phyloP scores from a whole-genome alignment of 148 eudicot species.

The Rhododendron molle region DNA sequence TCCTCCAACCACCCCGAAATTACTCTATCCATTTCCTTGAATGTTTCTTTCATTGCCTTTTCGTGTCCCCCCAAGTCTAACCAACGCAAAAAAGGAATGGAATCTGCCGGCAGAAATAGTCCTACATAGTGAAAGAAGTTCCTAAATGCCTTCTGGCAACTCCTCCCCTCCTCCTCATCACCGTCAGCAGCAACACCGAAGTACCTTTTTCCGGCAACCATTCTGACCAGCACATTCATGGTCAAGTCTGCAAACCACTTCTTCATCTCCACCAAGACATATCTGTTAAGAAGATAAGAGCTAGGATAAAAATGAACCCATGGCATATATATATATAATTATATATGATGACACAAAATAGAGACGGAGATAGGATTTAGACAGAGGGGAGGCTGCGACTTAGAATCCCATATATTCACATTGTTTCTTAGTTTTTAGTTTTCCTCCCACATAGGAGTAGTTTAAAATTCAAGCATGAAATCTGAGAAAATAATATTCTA shows the following conservation, averaged over 20 bases:
- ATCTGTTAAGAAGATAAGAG: neutral
- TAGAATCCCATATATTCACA: too few relatives aligned
- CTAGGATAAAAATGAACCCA: neutral
- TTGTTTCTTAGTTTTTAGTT: too few relatives aligned
- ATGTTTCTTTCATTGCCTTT: slow-evolving; percentile 11
- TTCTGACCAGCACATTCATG: slow-evolving; percentile 4
- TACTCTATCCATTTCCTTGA: neutral
- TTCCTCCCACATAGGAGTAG: too few relatives aligned
- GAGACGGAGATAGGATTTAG: too few relatives aligned
- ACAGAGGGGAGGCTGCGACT: too few relatives aligned
- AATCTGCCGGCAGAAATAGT: neutral
- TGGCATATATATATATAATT: too few relatives aligned
- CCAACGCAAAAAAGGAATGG: slow-evolving; percentile 15
- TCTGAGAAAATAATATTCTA: too few relatives aligned
- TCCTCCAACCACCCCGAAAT: neutral
- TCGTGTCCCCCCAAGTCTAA: slow-evolving; percentile 21
- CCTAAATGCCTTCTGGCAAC: neutral
- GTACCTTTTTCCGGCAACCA: neutral
- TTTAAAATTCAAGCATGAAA: too few relatives aligned
- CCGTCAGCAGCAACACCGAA: neutral
- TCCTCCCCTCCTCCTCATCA: neutral
- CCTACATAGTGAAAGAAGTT: neutral
- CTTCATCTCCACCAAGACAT: slow-evolving; percentile 10
- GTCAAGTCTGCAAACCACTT: slow-evolving; percentile 1
- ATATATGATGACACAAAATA: too few relatives aligned